A percentile compares a stretch with the other conserved stretches of the same genome.
phyloP scores from a whole-genome alignment of 306 rosid species.

The Abrus precatorius region DNA sequence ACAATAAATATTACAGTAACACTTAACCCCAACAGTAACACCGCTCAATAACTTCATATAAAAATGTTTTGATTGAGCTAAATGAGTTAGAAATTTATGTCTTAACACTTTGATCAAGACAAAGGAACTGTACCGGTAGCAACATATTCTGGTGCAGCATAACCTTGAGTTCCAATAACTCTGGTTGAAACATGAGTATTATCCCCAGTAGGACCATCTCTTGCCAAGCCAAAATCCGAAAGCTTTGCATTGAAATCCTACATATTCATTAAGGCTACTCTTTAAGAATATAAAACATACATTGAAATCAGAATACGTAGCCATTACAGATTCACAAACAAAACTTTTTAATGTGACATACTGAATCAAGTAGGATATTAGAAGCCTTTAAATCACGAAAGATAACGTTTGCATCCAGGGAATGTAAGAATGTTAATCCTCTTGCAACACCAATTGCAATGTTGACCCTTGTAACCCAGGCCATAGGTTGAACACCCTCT shows the following conservation, averaged over 20 bases:
- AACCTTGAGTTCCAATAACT: conserved; percentile 91
- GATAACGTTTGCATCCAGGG: conserved; percentile 78
- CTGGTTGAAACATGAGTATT: conserved; percentile 94
- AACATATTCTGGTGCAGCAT: conserved; percentile 97
- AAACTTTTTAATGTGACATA: conserved; percentile 51
- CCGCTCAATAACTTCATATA: no score
- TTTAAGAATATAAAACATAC: conserved; percentile 40
- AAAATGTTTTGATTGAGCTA: no score
- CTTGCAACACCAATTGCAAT: conserved; percentile 80
- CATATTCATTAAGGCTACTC: conserved; percentile 33
- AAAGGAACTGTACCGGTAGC: conserved; percentile 75
- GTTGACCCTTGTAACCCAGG: conserved; percentile 74
- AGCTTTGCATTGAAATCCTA: conserved; percentile 91
- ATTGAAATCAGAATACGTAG: conserved; percentile 12
- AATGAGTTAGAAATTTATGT: background rate
- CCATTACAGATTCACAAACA: conserved; percentile 1
- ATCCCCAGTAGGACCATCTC: conserved; percentile 98
- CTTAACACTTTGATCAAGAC: conserved; percentile 26
- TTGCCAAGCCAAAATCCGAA: conserved; percentile 93
- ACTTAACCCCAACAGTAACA: no score
- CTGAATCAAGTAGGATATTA: conserved; percentile 90
- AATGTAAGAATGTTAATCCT: conserved; percentile 79
- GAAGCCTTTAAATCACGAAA: conserved; percentile 94
- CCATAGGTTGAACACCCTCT: conserved; percentile 90
- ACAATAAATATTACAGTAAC: no score